A percentile compares a stretch with the other conserved stretches of the same genome.
phyloP scores from a whole-genome alignment of 2,329 filamentous ascomycete genomes.

The Fusarium verticillioides region DNA sequence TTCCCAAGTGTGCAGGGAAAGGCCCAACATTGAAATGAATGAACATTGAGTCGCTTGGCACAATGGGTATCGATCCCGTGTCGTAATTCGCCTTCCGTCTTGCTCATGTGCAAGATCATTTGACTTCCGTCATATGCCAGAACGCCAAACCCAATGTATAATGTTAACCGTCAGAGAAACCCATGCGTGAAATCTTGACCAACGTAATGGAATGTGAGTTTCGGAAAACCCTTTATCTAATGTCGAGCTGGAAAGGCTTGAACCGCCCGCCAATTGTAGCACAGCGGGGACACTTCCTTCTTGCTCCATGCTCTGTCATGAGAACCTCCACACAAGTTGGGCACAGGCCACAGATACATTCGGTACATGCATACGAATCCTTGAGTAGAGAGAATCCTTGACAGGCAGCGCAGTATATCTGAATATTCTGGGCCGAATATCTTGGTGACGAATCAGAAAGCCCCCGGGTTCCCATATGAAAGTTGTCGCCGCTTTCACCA shows the following conservation, averaged over 20 bases:
- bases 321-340: constrained; percentile 86
- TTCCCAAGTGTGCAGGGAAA: constrained; percentile 22
- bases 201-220: constrained; percentile 33
- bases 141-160: constrained; percentile 44
- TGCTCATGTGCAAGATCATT: constrained; percentile 33
- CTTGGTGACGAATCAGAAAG: constrained; percentile 77
- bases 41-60: constrained; percentile 28
- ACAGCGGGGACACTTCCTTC: constrained; percentile 82
- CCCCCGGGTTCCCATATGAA: constrained; percentile 74
- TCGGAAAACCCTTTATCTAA: constrained; percentile 64
- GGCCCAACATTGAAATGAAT: constrained; percentile 32
- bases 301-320: constrained; percentile 78
- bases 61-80: constrained; percentile 23
- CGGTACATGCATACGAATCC: constrained; percentile 92
- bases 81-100: constrained; percentile 34
- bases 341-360: constrained; percentile 95
- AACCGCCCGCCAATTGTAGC: constrained; percentile 82
- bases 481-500: constrained; percentile 76
- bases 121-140: constrained; percentile 41
- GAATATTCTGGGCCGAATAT: constrained; percentile 78
- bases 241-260: constrained; percentile 87
- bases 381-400: constrained; percentile 79
- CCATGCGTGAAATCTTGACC: constrained; percentile 15
- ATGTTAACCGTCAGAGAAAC: constrained; percentile 30
- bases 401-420: constrained; percentile 94